Base-by-base conservation (phyloP, 768 basidiomycete genomes). In the Podaxis sp. region DNA sequence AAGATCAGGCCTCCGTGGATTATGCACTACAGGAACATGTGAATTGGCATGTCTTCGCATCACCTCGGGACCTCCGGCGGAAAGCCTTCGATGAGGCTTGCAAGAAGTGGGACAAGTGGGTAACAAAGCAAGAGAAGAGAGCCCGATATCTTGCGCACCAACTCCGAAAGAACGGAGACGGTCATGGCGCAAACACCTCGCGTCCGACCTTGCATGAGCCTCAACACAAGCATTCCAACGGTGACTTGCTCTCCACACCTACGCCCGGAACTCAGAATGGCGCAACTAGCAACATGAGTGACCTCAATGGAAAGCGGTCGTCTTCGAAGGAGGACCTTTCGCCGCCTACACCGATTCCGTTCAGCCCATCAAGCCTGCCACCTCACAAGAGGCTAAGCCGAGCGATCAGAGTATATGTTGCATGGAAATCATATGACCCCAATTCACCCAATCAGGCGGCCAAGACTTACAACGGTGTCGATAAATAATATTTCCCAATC, bases 71-170 rank as follows among this genome's bases (percentile, higher is more conserved):
- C 9, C 69, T 73, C 32, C 82, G 84, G 57, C 82, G 85, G 50
- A 81, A 83, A 64, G 71, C 73, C 14, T 89, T 85, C 70, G 80
- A 85, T 61, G 73, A 73, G 7, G 81, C 84, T 42, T 87, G 86
- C 68, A 74, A 78, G 52, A 80, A 78, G 63, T 88, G 85, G 80
- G 80, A 81, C 36, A 72, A 76, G 55, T 83, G 82, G 76, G 70
- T 78, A 65, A 68, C 66, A 10, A 69, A 77, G 54, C 70, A 75
- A 54, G 71, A 74, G 46, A 64, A 62, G 38, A 60, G 59, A 58
- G 47, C 46, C 51, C 14, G 50, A 52, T 32, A 38, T 60, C 35
- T 35, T 23, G 44, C 59, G n/a, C 52, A 44, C 4, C 52, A 37
- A 16, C 52, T 27, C 37, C 10, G 9, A n/a, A 54, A 38, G 36